A percentile compares a stretch with the other conserved stretches of the same genome.
phyloP scores from a whole-genome alignment of 2,329 filamentous ascomycete species.

The Myrmaecium sp. region DNA sequence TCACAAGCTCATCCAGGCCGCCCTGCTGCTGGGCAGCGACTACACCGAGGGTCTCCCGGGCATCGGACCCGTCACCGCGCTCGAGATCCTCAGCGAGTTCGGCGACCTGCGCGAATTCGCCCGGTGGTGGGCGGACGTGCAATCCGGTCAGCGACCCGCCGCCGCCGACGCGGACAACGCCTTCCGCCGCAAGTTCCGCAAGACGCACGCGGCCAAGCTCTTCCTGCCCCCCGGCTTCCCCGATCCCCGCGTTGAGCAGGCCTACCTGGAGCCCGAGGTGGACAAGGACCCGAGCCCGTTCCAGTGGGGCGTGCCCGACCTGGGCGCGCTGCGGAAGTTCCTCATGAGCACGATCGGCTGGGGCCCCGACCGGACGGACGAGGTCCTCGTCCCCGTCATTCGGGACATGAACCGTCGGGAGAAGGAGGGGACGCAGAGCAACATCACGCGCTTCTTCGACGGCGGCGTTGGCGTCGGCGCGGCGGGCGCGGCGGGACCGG shows the following conservation, averaged over 20 bases:
- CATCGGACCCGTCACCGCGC: constrained; percentile 81
- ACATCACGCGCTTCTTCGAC: constrained; percentile 85
- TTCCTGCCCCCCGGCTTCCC: constrained; percentile 75
- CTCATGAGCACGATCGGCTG: constrained; percentile 88
- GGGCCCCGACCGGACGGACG: constrained; percentile 80
- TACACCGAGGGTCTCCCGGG: constrained; percentile 87
- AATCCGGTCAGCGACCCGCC: constrained; percentile 46
- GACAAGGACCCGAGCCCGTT: constrained; percentile 64
- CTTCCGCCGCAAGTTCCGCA: constrained; percentile 78
- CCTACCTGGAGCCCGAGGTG: constrained; percentile 76
- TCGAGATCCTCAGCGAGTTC: constrained; percentile 91
- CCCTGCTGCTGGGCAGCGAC: constrained; percentile 81
- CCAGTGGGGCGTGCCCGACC: constrained; percentile 89
- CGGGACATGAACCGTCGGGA: constrained; percentile 84
- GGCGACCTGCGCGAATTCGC: constrained; percentile 57
- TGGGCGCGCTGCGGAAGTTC: constrained; percentile 68
- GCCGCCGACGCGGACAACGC: constrained; percentile 35
- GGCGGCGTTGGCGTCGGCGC: constrained; percentile 55
- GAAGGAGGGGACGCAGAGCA: constrained; percentile 81
- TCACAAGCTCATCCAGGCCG: constrained; percentile 75
- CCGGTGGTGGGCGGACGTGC: constrained; percentile 74
- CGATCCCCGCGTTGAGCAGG: constrained; percentile 56
- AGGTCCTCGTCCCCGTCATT: constrained; percentile 89
- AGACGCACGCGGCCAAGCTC: constrained; percentile 61
- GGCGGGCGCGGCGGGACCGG: constrained; percentile 53